These are phyloP conservation scores for Claviceps monticola DNA, from an alignment of 2,329 filamentous ascomycete genomes.

Conservation along the genomic window DNA sequence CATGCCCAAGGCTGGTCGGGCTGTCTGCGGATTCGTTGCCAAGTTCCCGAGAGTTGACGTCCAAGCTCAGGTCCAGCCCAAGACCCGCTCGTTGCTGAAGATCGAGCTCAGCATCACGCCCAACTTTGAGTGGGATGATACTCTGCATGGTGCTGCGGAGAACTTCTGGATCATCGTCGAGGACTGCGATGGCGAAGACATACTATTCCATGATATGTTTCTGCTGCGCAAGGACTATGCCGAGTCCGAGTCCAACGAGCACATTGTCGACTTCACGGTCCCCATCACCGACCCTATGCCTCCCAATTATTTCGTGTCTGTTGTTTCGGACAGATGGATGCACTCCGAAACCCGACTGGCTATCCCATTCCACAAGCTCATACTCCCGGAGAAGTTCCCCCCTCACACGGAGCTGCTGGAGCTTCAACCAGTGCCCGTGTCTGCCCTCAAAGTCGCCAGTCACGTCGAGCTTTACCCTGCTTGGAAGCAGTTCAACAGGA, in stretches of 20 bases:
- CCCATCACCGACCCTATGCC: constrained; percentile 96
- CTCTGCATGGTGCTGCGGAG: constrained; percentile 74
- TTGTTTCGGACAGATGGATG: constrained; percentile 96
- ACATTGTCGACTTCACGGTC: constrained; percentile 90
- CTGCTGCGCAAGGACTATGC: constrained; percentile 84
- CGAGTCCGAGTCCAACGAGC: constrained; percentile 73
- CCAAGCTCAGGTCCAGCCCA: constrained; percentile 84
- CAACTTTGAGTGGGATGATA: constrained; percentile 91
- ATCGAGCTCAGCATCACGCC: constrained; percentile 85
- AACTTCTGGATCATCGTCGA: constrained; percentile 96
- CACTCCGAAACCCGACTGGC: constrained; percentile 88
- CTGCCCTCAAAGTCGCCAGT: constrained; percentile 75
- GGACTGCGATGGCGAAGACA: constrained; percentile 92
- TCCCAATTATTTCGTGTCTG: constrained; percentile 94
- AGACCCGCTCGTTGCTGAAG: constrained; percentile 85
- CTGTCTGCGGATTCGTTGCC: constrained; percentile 72
- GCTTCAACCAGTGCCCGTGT: constrained; percentile 78
- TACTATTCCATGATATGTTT: constrained; percentile 90
- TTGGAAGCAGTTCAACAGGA: constrained; percentile 87
- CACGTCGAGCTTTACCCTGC: constrained; percentile 69
- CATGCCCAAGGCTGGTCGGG: constrained; percentile 73
- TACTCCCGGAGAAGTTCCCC: constrained; percentile 89
- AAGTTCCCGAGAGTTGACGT: constrained; percentile 92
- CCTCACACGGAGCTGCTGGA: constrained; percentile 86
- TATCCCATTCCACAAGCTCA: constrained; percentile 87